Evolutionary conservation across 2,329 filamentous ascomycete species (phyloP).

Genomic region (Saccharata proteae): DNA sequence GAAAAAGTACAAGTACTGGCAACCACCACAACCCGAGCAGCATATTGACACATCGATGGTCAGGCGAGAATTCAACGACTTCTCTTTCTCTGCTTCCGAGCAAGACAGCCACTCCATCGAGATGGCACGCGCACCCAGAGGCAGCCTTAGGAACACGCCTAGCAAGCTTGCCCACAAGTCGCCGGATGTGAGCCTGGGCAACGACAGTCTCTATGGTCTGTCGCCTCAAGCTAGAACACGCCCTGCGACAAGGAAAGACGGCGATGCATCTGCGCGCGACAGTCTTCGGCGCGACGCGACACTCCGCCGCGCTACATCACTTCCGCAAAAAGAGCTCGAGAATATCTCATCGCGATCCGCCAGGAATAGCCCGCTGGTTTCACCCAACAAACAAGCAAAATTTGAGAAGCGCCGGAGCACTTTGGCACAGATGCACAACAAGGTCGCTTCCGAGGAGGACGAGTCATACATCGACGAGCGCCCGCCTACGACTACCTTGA

Average conservation of each 20-base stretch:
- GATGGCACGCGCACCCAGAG: constrained; percentile 39
- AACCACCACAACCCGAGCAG: constrained; percentile 22
- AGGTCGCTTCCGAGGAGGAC: constrained; percentile 39
- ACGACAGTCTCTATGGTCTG: constrained; percentile 36
- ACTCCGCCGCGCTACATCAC: constrained; percentile 28
- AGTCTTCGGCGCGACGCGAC: constrained; percentile 34
- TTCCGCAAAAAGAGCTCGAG: constrained; percentile 26
- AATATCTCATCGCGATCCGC: constrained; percentile 25
- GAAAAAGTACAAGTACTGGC: constrained; percentile 26
- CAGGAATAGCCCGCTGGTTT: constrained; percentile 23
- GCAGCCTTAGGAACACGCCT: constrained; percentile 24
- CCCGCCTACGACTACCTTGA: constrained; percentile 30
- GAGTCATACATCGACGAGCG: constrained; percentile 40
- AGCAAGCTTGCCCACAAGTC: constrained; percentile 35
- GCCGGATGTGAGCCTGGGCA: constrained; percentile 37
- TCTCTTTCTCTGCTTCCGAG: constrained; percentile 27
- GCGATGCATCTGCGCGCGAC: constrained; percentile 17
- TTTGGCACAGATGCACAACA: constrained; percentile 45
- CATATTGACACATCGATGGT: constrained; percentile 26
- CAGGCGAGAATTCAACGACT: constrained; percentile 27
- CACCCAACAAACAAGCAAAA: constrained; percentile 18
- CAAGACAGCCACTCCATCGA: constrained; percentile 44
- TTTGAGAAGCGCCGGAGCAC: constrained; percentile 33
- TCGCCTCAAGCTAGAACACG: constrained; percentile 26
- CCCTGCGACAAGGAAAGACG: constrained; percentile 22